phyloP scores from a whole-genome alignment of 176 grass and related monocot genomes.

The Carex kokanica region DNA sequence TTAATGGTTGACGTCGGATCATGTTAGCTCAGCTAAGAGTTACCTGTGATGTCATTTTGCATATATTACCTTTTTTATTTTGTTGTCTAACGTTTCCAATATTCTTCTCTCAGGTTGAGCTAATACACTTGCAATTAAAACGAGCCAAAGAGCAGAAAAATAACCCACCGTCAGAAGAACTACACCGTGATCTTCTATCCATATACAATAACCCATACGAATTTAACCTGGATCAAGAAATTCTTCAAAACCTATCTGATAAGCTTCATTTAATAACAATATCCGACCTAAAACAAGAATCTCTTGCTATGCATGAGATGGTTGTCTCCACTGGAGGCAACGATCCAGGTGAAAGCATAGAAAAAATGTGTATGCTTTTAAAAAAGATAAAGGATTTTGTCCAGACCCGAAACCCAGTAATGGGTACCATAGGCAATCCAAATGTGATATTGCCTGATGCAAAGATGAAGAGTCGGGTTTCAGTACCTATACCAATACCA shows the following conservation, averaged over 20 bases:
- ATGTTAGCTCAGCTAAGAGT: too few species aligned
- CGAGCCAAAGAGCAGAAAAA: conserved; percentile 63
- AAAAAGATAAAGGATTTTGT: conserved; percentile 98
- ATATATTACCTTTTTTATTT: neutral
- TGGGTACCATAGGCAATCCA: conserved; percentile 43
- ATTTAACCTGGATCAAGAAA: conserved; percentile 40
- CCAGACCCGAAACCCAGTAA: conserved; percentile 82
- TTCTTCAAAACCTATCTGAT: conserved; percentile 53
- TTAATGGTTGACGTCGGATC: too few species aligned
- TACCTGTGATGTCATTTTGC: too few species aligned
- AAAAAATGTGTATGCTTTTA: conserved; percentile 90
- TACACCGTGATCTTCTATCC: conserved; percentile 55
- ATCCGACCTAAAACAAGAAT: conserved; percentile 90
- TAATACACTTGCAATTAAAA: conserved; percentile 76
- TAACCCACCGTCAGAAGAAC: conserved; percentile 51
- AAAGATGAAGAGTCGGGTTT: conserved; percentile 11
- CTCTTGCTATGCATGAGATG: conserved; percentile 92
- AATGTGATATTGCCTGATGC: conserved; percentile 30
- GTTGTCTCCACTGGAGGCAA: conserved; percentile 56
- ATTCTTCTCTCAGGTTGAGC: conserved; percentile 62
- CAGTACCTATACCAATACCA: conserved; percentile 43
- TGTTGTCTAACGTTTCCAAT: neutral
- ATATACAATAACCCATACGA: conserved; percentile 55
- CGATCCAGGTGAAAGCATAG: conserved; percentile 79
- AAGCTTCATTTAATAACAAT: conserved; percentile 72